Evolutionary conservation across 495 filamentous ascomycete species (phyloP), one percentile per base, ranked within the genome.

Genomic region (Elasticomyces elasticus): DNA sequence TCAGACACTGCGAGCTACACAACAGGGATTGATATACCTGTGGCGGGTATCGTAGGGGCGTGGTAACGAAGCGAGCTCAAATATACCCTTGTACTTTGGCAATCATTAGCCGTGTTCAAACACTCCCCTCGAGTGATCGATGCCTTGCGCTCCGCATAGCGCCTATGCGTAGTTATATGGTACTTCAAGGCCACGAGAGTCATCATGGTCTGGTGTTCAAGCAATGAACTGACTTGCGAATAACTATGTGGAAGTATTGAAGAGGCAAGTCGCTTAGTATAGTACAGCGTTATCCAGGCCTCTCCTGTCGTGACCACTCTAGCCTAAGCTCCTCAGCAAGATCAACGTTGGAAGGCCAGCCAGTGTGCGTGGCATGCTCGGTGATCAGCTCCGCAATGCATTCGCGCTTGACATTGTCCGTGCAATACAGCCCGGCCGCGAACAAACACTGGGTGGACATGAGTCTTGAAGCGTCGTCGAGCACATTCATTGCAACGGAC

Each of bases 11-110:
- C 61, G 25, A 66, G 64, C 5, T 69, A 69, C 37, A 71, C 69
- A 0, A 71, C 62, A 1, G 69, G 68, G 0, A 69, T 72, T 42
- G 65, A 71, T 49, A 67, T 70, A 56, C 69, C 67, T 1, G 62
- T 71, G 23, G 69, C 69, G 2, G 69, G 71, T 11, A 70, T 74
- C 55, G 70, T 74, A 13, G 71, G 70, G n/a, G 70, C 69, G 4
- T 74, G 70, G 70, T 74, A 31, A 35, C 15, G 47, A n/a, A n/a
- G n/a, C n/a, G n/a, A n/a, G n/a, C n/a, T n/a, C n/a, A n/a, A n/a
- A n/a, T n/a, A n/a, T n/a, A n/a, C n/a, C n/a, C n/a, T n/a, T n/a
- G n/a, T n/a, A n/a, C n/a, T n/a, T n/a, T n/a, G n/a, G n/a, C n/a
- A n/a, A n/a, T n/a, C n/a, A n/a, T n/a, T n/a, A n/a, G n/a, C n/a